Base-by-base conservation (phyloP, 2,329 filamentous ascomycete genomes). In the Penicillium sp. region DNA sequence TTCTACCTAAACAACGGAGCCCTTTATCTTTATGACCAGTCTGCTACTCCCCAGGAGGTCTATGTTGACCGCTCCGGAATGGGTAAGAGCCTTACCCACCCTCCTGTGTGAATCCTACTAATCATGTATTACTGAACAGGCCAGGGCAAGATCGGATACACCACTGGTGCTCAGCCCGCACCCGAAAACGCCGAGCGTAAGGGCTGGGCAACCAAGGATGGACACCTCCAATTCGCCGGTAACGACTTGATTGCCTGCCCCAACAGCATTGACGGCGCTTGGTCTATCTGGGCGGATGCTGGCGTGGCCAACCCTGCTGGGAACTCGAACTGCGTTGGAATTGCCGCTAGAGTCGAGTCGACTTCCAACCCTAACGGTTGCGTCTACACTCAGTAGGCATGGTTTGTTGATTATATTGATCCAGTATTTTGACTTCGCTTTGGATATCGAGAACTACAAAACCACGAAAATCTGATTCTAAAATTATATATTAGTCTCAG, bases 1-100 rank as follows among this genome's bases (percentile, higher is more conserved):
- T 84, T 87, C 71, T 73, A 73, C 62, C 70, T 86, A 63, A 52
- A 76, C 41, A 73, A 81, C 46, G 74, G 73, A 47, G 74, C 74
- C 45, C 76, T 85, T 27, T 79, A 70, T 67, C 78, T 87, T 31
- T 84, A 80, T 71, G 77, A 76, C 33, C 61, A 66, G 26, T 71
- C 73, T 22, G 74, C 71, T 5, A 73, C 72, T 45, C 71, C 73
- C 3, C 84, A 86, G 74, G 71, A 80, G 63, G 57, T 83, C 50
- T 86, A 67, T 60, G 79, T 80, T 41, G 84, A 87, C 69, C 79
- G 80, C 45, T 84, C 81, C 46, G 84, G 82, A 65, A 85, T 85
- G 82, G 84, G 82, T 79, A 79, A 43, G 78, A 65, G 29, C 11
- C 26, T 6, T 1, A 8, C 3, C 3, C 5, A 22, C 6, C 29